A percentile compares a stretch with the other conserved stretches of the same genome.
phyloP scores from a whole-genome alignment of 2,329 filamentous ascomycete species.

The Verticillium nubilum region DNA sequence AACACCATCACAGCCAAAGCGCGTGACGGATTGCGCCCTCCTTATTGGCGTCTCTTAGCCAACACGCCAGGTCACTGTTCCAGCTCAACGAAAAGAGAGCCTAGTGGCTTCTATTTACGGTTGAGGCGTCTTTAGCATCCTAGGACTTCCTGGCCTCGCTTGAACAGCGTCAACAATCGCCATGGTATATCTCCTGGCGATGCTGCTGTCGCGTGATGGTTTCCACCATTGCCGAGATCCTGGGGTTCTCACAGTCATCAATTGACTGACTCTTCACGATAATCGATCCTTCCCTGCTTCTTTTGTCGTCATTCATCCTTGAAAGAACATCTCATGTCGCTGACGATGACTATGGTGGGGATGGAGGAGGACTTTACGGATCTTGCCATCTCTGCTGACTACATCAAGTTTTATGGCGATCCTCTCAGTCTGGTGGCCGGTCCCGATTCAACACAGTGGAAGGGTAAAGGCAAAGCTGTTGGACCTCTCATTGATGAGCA shows the following conservation, averaged over 20 bases:
- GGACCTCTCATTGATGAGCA: neutral
- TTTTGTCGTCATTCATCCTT: too few relatives aligned
- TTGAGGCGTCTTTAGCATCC: neutral
- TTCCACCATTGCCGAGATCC: neutral
- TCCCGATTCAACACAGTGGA: constrained; percentile 8
- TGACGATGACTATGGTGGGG: neutral
- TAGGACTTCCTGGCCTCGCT: neutral
- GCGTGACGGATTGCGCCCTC: neutral
- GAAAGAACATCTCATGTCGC: neutral
- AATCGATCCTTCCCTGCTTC: neutral
- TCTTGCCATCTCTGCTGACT: constrained; percentile 17
- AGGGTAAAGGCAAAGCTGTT: constrained; percentile 10
- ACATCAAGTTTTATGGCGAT: constrained; percentile 22
- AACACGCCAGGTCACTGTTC: neutral
- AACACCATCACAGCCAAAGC: neutral
- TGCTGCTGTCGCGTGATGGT: neutral
- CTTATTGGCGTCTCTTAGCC: neutral
- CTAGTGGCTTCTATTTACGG: neutral
- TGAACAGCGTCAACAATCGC: neutral
- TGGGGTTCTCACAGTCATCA: neutral
- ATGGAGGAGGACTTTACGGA: neutral
- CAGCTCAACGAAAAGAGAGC: neutral
- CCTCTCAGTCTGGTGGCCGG: constrained; percentile 19
- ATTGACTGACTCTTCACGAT: neutral
- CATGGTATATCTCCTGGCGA: neutral